Percentiles rank a stretch among this genome's conserved stretches.
Evolutionary conservation across 192 early-diverging fungal genomes (phyloP).

Genomic region (Entomortierella chlamydospora): DNA sequence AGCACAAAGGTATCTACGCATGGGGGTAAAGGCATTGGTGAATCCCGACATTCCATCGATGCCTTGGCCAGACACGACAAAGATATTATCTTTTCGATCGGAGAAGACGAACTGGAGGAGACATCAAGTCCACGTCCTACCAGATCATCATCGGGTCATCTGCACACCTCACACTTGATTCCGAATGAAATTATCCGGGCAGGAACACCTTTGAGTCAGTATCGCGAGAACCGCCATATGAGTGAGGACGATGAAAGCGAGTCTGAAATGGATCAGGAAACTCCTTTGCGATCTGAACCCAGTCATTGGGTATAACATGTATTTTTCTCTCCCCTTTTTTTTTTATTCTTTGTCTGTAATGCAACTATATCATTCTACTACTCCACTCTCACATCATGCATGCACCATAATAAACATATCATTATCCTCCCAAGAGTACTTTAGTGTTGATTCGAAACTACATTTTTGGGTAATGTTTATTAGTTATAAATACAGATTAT

Average conservation of each 20-base stretch:
- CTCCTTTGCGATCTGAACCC: background rate
- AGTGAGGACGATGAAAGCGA: slow-evolving; percentile 41
- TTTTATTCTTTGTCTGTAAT: background rate
- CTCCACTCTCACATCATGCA: no score
- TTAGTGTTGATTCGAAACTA: background rate
- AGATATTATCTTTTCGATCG: slow-evolving; percentile 51
- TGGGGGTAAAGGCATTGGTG: background rate
- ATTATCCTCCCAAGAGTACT: background rate
- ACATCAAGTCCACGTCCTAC: background rate
- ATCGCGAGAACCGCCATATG: slow-evolving; percentile 21
- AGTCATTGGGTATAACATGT: slow-evolving; percentile 25
- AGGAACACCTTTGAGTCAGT: slow-evolving; percentile 34
- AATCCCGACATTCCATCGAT: slow-evolving; percentile 4
- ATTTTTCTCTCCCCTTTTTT: background rate
- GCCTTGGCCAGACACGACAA: slow-evolving; percentile 33
- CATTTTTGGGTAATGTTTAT: no score
- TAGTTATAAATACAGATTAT: slow-evolving; percentile 1
- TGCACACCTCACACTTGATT: background rate
- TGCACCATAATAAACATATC: no score
- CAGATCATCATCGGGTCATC: background rate
- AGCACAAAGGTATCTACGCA: background rate
- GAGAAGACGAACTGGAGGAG: slow-evolving; percentile 27
- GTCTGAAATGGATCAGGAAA: slow-evolving; percentile 45
- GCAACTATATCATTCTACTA: background rate
- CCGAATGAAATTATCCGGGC: slow-evolving; percentile 8